These are phyloP conservation scores for Trichophaea hybrida DNA, from an alignment of 2,329 filamentous ascomycete genomes.

Conservation along the genomic window DNA sequence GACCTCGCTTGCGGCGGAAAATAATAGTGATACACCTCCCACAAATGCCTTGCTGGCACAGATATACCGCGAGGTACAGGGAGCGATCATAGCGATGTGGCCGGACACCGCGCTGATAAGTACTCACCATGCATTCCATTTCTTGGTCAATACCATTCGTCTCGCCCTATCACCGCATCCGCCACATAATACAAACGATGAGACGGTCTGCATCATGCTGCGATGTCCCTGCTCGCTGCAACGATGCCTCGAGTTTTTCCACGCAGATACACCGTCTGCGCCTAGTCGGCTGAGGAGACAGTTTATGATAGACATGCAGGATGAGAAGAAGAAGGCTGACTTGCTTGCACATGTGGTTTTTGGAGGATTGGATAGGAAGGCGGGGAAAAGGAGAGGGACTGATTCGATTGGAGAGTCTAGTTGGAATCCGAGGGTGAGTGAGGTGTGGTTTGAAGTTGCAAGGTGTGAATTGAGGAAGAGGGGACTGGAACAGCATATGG, in stretches of 20 bases:
- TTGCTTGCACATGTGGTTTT: background rate
- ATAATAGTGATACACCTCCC: conserved; percentile 13
- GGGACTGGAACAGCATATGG: conserved; percentile 22
- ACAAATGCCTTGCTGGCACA: conserved; percentile 9
- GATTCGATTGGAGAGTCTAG: conserved; percentile 1
- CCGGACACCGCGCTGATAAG: conserved; percentile 22
- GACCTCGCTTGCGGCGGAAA: conserved; percentile 19
- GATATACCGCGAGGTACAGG: conserved; percentile 23
- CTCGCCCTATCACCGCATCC: conserved; percentile 25
- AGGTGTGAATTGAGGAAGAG: conserved; percentile 23
- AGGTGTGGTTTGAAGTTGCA: conserved; percentile 28
- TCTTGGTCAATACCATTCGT: conserved; percentile 26
- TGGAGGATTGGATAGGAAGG: conserved; percentile 11
- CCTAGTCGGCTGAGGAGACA: conserved; percentile 22
- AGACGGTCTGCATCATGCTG: conserved; percentile 24
- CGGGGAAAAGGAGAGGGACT: conserved; percentile 8
- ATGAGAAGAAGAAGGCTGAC: conserved; percentile 25
- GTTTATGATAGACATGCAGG: conserved; percentile 27
- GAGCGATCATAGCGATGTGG: conserved; percentile 20
- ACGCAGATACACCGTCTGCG: conserved; percentile 22
- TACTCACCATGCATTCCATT: conserved; percentile 27
- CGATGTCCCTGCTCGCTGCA: conserved; percentile 21
- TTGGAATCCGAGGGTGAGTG: conserved; percentile 24
- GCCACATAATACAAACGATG: conserved; percentile 27
- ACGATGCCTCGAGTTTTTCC: conserved; percentile 27